A percentile compares a stretch with the other conserved stretches of the same genome.
Conservation (phyloP, 2,329 filamentous ascomycete genomes). For the Claviceps humidiphila region DNA sequence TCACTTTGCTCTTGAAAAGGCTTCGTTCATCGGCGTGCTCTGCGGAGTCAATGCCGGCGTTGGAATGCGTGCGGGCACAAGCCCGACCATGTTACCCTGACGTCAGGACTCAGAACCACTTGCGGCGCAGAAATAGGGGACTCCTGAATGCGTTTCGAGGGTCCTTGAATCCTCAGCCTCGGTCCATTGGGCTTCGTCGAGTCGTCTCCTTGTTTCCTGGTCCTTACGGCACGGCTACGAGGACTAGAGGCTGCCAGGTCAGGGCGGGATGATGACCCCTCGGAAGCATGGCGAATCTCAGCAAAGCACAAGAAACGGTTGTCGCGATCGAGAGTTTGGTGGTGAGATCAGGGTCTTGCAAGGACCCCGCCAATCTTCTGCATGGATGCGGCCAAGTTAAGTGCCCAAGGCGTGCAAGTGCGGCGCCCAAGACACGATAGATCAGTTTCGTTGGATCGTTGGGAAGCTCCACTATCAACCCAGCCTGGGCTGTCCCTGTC, state of each 20-base stretch:
- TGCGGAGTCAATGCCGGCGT: not conserved
- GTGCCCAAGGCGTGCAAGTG: not conserved
- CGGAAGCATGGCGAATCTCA: not conserved
- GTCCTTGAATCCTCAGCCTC: not conserved
- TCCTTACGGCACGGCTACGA: not conserved
- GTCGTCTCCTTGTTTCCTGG: too few relatives aligned
- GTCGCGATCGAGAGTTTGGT: conserved; percentile 18
- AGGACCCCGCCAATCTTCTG: not conserved
- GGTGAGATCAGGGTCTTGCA: conserved; percentile 16
- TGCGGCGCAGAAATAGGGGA: not conserved
- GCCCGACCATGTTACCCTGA: not conserved
- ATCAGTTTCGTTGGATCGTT: not conserved
- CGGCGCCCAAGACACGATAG: not conserved
- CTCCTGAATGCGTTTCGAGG: not conserved
- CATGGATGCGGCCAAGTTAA: not conserved
- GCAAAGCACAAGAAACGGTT: not conserved
- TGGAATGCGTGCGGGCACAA: not conserved
- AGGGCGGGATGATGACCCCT: not conserved
- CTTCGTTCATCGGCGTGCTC: not conserved
- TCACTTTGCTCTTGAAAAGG: not conserved
- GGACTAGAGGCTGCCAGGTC: not conserved
- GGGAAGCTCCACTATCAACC: not conserved
- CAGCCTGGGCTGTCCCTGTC: not conserved
- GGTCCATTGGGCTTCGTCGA: too few relatives aligned
- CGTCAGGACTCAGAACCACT: not conserved